A percentile compares a stretch with the other conserved stretches of the same genome.
These are phyloP conservation scores for Monosporascus ibericus DNA, from an alignment of 2,329 filamentous ascomycete species.

Conservation along the genomic window DNA sequence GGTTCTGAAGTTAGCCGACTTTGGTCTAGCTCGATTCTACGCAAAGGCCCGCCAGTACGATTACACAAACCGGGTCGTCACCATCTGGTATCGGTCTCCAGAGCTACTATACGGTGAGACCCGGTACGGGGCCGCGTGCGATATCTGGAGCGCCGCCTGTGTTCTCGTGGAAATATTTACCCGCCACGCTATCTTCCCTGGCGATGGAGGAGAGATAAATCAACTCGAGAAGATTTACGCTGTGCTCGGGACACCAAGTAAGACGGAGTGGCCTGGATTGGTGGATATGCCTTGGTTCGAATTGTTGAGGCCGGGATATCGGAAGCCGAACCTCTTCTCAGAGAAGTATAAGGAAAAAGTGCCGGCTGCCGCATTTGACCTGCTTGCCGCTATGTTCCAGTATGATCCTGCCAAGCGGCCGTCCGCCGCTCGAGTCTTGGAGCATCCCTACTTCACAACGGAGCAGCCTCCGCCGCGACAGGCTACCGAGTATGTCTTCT, in stretches of 20 bases:
- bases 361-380: constrained; percentile 73
- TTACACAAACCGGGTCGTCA: constrained; percentile 98
- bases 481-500: constrained; percentile 69
- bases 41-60: constrained; percentile 84
- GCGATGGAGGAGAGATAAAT: constrained; percentile 90
- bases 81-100: constrained; percentile 93
- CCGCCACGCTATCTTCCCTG: constrained; percentile 86
- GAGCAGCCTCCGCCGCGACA: constrained; percentile 75
- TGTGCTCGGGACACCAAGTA: constrained; percentile 80
- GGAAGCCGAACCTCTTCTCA: constrained; percentile 68
- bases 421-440: constrained; percentile 74
- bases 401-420: constrained; percentile 85
- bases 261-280: constrained; percentile 79
- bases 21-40: constrained; percentile 93
- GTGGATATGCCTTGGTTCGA: constrained; percentile 98
- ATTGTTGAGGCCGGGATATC: constrained; percentile 72
- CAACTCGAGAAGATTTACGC: constrained; percentile 97
- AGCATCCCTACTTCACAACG: constrained; percentile 79
- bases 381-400: constrained; percentile 77
- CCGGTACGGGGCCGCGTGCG: constrained; percentile 81
- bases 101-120: constrained; percentile 89
- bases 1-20: constrained; percentile 88
- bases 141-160: constrained; percentile 96
- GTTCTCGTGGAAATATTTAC: constrained; percentile 97
- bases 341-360: constrained; percentile 76